Evolutionary conservation across 768 basidiomycete genomes (phyloP), one percentile per base, ranked within the genome.

Genomic region (Mycena rosella): DNA sequence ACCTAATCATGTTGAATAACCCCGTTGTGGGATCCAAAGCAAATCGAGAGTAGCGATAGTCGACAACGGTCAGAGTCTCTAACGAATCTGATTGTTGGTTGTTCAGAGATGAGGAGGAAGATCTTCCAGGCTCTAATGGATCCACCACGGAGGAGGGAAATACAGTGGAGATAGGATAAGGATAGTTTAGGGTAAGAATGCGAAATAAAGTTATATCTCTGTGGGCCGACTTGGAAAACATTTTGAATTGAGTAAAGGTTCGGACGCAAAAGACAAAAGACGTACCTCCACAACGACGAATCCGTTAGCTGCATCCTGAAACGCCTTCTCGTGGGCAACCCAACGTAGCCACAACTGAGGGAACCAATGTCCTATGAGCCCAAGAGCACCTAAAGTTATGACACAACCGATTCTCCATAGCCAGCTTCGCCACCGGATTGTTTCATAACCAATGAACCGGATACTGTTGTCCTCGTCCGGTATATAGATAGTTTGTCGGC

Each of bases 21-120:
- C 96, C 96, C 5, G 87, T 91, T 52, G 88, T 86, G 10, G 92
- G 91, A 75, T 99, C 95, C 29, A 99, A 79, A 1, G 92, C 91
- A 79, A 96, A 98, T 17, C 94, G 88, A 22, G 93, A 93, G 74
- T 99, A 97, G 26, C 98, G 91, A 78, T 98, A 98, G 76, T 98
- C 96, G 51, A 96, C 86, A 49, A 94, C 77, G 48, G 89, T 83
- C 42, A 98, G 82, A 60, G 63, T 57, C 40, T 14, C 51, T n/a
- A 68, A 48, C 10, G 45, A 34, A 27, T 63, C 61, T 44, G n/a
- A 20, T n/a, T 32, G 61, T 47, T 42, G 45, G 27, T 18, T 40
- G 51, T 49, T 51, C 11, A 29, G 22, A n/a, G 52, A 63, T 24
- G 30, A 51, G 24, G 34, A 51, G 24, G 54, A 51, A 40, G 63